A percentile compares a stretch with the other conserved stretches of the same genome.
Conservation (phyloP, 2,329 filamentous ascomycete species). For the Botrytis porri region DNA sequence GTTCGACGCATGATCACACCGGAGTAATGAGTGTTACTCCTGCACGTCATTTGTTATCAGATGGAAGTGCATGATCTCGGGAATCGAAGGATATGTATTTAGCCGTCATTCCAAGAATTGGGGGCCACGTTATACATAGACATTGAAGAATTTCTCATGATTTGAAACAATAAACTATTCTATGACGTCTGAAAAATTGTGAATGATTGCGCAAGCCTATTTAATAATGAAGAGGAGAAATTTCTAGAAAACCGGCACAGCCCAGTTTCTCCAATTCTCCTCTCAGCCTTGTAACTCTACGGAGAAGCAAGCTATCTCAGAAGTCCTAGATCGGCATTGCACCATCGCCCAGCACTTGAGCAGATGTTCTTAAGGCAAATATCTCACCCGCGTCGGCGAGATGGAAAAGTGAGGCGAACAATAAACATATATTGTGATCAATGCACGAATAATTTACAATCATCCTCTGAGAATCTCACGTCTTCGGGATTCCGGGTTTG, state of each 20-base stretch:
- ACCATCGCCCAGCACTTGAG: not conserved
- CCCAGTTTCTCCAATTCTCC: not conserved
- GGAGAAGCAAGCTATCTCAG: not conserved
- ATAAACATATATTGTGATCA: not conserved
- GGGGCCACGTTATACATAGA: not conserved
- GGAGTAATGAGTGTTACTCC: not conserved
- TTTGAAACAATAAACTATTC: not conserved
- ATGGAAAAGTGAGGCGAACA: too few relatives aligned
- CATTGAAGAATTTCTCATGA: not conserved
- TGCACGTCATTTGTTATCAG: not conserved
- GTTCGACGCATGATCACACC: not conserved
- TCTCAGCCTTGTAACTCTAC: not conserved
- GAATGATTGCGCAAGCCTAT: not conserved
- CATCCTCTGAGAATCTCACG: not conserved
- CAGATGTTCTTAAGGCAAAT: not conserved
- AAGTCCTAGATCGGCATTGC: not conserved
- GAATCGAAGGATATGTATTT: not conserved
- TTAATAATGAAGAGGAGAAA: not conserved
- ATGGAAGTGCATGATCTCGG: not conserved
- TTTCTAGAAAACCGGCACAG: not conserved
- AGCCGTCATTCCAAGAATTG: not conserved
- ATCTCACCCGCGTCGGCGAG: not conserved
- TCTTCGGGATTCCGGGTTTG: not conserved
- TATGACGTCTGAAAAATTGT: not conserved
- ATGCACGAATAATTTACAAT: not conserved